Evolutionary conservation across 208 protist species (phyloP).

Genomic region (Acanthamoeba triangularis): DNA sequence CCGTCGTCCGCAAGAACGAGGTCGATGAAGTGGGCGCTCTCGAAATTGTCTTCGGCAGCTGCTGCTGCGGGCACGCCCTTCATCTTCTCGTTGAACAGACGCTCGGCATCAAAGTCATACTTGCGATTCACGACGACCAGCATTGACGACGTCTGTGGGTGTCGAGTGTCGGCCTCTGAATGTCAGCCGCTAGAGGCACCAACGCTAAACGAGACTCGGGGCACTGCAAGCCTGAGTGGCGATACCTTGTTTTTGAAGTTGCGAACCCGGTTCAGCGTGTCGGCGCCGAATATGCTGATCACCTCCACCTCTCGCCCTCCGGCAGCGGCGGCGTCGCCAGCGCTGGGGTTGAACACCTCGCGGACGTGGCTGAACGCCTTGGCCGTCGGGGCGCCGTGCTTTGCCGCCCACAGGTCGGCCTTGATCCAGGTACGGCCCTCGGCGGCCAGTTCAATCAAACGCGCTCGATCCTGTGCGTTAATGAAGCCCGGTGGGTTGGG

Average conservation of each 20-base stretch:
- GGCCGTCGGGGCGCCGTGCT: conserved; percentile 62
- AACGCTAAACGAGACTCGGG: no score
- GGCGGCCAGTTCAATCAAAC: conserved; percentile 40
- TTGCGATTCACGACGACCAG: conserved; percentile 67
- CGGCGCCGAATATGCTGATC: conserved; percentile 69
- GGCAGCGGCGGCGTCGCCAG: background rate
- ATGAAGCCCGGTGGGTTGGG: conserved; percentile 32
- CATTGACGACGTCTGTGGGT: conserved; percentile 59
- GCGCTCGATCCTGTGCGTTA: background rate
- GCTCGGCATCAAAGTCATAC: conserved; percentile 56
- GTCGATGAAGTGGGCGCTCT: background rate
- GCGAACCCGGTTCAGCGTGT: conserved; percentile 2
- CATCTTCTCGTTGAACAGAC: conserved; percentile 47
- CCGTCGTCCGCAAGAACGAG: background rate
- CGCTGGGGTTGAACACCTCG: conserved; percentile 23
- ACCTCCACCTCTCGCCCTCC: background rate
- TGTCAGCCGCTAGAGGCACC: background rate
- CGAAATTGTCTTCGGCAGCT: background rate
- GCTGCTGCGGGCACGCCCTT: background rate
- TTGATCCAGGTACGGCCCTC: conserved; percentile 47
- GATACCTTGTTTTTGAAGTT: conserved; percentile 73
- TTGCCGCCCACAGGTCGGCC: conserved; percentile 47
- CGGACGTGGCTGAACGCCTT: conserved; percentile 28
- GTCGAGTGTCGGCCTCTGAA: background rate
- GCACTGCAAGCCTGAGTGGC: background rate